Percentiles rank a stretch among this genome's conserved stretches.
Evolutionary conservation across 768 basidiomycete species (phyloP).

Genomic region (Cystoderma amianthinum): DNA sequence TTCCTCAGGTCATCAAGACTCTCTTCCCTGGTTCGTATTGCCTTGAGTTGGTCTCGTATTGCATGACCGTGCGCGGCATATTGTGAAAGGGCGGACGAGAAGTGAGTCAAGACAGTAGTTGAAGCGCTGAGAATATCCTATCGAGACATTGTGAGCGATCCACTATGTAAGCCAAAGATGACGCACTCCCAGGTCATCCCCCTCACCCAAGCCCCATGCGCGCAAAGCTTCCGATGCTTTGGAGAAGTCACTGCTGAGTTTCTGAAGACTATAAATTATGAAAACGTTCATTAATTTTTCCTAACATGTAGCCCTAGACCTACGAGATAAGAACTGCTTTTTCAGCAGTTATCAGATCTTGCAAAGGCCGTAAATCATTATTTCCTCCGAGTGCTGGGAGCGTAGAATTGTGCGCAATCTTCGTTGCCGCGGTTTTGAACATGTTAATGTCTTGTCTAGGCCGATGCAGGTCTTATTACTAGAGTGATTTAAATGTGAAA

Average conservation of each 20-base stretch:
- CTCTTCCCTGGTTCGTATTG: slow-evolving; percentile 81
- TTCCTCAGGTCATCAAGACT: slow-evolving; percentile 69
- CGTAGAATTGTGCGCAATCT: slow-evolving; percentile 86
- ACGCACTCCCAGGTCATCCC: slow-evolving; percentile 73
- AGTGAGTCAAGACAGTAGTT: slow-evolving; percentile 57
- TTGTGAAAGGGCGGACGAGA: slow-evolving; percentile 56
- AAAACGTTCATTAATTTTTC: not conserved
- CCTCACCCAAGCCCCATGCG: slow-evolving; percentile 72
- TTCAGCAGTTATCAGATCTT: slow-evolving; percentile 87
- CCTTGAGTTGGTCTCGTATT: slow-evolving; percentile 73
- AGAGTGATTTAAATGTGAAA: not conserved
- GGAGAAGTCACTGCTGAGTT: slow-evolving; percentile 53
- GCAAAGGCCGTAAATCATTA: slow-evolving; percentile 72
- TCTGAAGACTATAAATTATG: slow-evolving; percentile 39
- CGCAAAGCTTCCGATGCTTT: slow-evolving; percentile 71
- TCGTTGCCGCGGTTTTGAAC: slow-evolving; percentile 75
- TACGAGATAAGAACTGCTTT: slow-evolving; percentile 76
- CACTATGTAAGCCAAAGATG: slow-evolving; percentile 5
- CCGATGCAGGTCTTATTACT: too few species aligned
- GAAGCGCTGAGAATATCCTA: slow-evolving; percentile 76
- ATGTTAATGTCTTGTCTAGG: slow-evolving; percentile 25
- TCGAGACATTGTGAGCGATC: too few species aligned
- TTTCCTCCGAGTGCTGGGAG: slow-evolving; percentile 65
- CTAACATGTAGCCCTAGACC: slow-evolving; percentile 5
- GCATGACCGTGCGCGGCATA: slow-evolving; percentile 67